Conservation (phyloP, 73 alveolate species). For the Stentor roeselii region DNA sequence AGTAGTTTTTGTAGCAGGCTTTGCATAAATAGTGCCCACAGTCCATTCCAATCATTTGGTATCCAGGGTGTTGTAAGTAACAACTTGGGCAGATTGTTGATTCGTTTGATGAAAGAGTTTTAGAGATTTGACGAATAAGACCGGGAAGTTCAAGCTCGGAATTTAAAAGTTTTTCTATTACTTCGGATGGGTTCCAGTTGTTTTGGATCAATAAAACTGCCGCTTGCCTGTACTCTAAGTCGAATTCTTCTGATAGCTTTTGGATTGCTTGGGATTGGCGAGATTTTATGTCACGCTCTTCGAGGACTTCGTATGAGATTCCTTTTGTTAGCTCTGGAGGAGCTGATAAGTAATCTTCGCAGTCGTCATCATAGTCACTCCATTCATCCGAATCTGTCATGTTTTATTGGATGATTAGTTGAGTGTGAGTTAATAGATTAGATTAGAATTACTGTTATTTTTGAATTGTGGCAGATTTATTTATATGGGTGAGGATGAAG, state of each 20-base stretch:
- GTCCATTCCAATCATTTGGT: slow-evolving; percentile 41
- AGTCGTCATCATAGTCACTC: too few relatives aligned
- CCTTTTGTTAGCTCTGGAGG: too few relatives aligned
- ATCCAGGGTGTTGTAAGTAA: not conserved
- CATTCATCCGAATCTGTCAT: too few relatives aligned
- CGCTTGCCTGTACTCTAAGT: not conserved
- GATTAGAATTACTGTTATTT: too few relatives aligned
- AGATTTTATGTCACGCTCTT: not conserved
- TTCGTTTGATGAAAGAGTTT: not conserved
- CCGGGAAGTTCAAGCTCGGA: not conserved
- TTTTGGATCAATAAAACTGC: not conserved
- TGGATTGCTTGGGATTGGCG: not conserved
- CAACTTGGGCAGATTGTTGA: not conserved
- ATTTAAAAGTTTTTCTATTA: not conserved
- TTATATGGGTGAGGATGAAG: too few relatives aligned
- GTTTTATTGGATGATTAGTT: too few relatives aligned
- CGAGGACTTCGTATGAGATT: not conserved
- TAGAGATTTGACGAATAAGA: not conserved
- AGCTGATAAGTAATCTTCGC: too few relatives aligned
- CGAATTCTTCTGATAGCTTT: not conserved
- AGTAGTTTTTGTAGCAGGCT: slow-evolving; percentile 59
- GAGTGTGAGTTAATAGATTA: too few relatives aligned
- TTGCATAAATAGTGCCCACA: slow-evolving; percentile 74
- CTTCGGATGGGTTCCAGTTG: not conserved
- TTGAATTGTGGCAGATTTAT: too few relatives aligned